Evolutionary conservation across 495 filamentous ascomycete species (phyloP), one percentile per base, ranked within the genome.

Genomic region (Gamarada debralockiae): DNA sequence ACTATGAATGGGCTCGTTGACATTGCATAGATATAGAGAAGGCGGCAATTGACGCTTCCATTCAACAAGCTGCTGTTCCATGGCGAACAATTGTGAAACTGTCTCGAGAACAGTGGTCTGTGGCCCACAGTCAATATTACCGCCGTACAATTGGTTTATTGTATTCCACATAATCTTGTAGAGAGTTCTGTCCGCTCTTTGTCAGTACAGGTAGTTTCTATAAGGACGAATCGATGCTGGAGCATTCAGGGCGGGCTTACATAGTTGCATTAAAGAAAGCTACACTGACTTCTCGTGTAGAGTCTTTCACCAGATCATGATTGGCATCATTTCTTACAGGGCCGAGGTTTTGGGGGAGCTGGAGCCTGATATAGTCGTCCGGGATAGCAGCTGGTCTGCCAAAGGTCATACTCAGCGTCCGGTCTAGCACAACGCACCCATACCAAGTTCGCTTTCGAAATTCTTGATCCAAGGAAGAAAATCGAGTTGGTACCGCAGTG

Each of bases 391-490:
- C 53, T 10, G 70, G 70, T 9, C 70, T 54, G 3, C 71, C 71
- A 46, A 73, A 70, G 0, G 69, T 71, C 71, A 74, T 73, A 41
- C 71, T 71, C 24, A 73, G 43, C 2, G 60, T 70, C 31, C 70
- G 53, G 37, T 74, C 71, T 14, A 74, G 52, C 8, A 73, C 44
- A 0, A 73, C 56, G 56, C 70, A 73, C 0, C 63, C 67, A 45
- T 60, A 73, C 71, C 71, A 74, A 14, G 64, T 67, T 2, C 71
- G 57, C 39, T 68, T 70, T 14, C 70, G 52, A 4, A 53, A 63
- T 50, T 74, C 71, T 10, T 60, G 57, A 6, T 71, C 70, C 0
- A 71, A 12, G 0, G 57, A 55, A 15, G 61, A 53, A 36, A 67
- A 68, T 17, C 41, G 36, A n/a, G 25, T 49, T 3, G 52, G 59